phyloP scores from a whole-genome alignment of 257 asterid genomes.

The Scutellaria galericulata region DNA sequence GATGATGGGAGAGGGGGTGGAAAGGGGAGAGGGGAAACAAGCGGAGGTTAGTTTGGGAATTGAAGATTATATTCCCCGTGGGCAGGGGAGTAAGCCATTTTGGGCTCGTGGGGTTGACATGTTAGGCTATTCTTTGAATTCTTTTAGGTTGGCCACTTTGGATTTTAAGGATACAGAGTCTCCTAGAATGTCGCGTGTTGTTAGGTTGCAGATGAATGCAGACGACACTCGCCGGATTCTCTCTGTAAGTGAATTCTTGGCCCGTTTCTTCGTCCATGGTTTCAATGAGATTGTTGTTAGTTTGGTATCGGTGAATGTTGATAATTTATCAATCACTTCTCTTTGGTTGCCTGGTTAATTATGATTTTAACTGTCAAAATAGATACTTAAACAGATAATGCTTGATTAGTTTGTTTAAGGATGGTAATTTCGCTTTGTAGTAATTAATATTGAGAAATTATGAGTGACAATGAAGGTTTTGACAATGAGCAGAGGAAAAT shows the following conservation, averaged over 20 bases:
- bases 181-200: constrained; percentile 63
- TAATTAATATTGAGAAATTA: background rate
- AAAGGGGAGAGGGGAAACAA: constrained; percentile 35
- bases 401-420: constrained; percentile 18
- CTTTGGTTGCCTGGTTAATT: background rate
- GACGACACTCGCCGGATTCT: constrained; percentile 60
- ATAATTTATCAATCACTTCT: background rate
- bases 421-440: background rate
- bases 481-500: background rate
- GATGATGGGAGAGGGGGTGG: constrained; percentile 43
- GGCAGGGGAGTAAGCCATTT: constrained; percentile 67
- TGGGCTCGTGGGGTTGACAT: constrained; percentile 94
- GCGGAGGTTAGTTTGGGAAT: constrained; percentile 56
- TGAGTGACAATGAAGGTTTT: background rate
- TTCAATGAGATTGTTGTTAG: background rate
- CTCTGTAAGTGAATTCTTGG: constrained; percentile 51
- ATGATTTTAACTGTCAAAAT: background rate
- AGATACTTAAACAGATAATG: constrained; percentile 9
- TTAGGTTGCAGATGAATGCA: constrained; percentile 58
- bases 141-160: constrained; percentile 65
- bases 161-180: constrained; percentile 54
- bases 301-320: background rate
- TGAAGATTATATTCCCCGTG: constrained; percentile 74
- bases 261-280: background rate
- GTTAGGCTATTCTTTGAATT: constrained; percentile 81